Percentiles rank a stretch among this genome's conserved stretches.
Evolutionary conservation across 2,329 filamentous ascomycete species (phyloP).

Genomic region (Colletotrichum sp.): DNA sequence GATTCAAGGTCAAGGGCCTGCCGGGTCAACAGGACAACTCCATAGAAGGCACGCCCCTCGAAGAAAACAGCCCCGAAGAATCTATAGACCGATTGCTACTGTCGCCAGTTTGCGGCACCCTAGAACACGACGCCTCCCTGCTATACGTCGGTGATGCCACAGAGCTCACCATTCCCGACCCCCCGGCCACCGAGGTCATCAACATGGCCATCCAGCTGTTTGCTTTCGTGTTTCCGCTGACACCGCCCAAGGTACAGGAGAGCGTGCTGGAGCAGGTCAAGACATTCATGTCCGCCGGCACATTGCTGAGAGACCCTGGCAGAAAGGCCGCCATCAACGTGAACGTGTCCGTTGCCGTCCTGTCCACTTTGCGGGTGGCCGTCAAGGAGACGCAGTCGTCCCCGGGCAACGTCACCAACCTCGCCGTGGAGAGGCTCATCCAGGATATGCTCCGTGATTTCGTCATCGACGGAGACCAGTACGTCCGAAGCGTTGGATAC

Average conservation of each 20-base stretch:
- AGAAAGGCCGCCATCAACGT: conserved; percentile 90
- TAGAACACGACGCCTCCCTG: conserved; percentile 87
- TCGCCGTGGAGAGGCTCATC: conserved; percentile 82
- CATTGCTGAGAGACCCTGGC: conserved; percentile 83
- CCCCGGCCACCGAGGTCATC: conserved; percentile 89
- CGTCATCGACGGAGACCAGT: conserved; percentile 82
- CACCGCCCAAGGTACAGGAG: conserved; percentile 90
- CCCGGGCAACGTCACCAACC: conserved; percentile 73
- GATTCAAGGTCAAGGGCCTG: conserved; percentile 74
- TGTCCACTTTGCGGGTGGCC: conserved; percentile 82
- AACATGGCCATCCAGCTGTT: conserved; percentile 95
- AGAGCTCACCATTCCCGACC: conserved; percentile 62
- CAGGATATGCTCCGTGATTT: conserved; percentile 77
- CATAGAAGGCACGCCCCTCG: conserved; percentile 45
- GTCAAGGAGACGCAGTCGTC: conserved; percentile 79
- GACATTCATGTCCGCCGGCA: conserved; percentile 82
- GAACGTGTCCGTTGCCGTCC: conserved; percentile 83
- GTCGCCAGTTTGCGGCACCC: conserved; percentile 79
- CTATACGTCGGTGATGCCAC: conserved; percentile 69
- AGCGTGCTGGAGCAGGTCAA: conserved; percentile 94
- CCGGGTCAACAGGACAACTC: conserved; percentile 70
- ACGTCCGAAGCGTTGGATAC: conserved; percentile 84
- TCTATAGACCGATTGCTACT: conserved; percentile 65
- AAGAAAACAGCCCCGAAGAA: conserved; percentile 66
- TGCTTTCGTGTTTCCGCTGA: conserved; percentile 87